phyloP scores from a whole-genome alignment of 495 filamentous ascomycete genomes.

The Penicillium daleae region DNA sequence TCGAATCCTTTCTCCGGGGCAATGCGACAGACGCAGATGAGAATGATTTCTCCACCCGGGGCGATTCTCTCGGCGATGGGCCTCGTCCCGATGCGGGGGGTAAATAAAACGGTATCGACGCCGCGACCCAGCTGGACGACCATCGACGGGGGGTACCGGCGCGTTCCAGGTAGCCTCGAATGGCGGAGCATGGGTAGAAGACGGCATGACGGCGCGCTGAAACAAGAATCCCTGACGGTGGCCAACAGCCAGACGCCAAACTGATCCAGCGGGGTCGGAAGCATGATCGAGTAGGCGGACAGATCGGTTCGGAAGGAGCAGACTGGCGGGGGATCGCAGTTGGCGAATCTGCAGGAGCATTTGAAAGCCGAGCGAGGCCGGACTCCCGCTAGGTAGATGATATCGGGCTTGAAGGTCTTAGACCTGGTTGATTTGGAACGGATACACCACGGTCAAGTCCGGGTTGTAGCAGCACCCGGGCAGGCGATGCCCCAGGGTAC shows the following conservation, averaged over 20 bases:
- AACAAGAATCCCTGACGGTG: slow-evolving; percentile 63
- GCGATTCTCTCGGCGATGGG: slow-evolving; percentile 52
- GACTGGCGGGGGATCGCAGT: slow-evolving; percentile 54
- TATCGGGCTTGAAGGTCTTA: slow-evolving; percentile 59
- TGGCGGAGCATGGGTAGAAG: slow-evolving; percentile 63
- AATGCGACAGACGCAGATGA: slow-evolving; percentile 61
- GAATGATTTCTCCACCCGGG: slow-evolving; percentile 60
- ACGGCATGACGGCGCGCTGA: slow-evolving; percentile 58
- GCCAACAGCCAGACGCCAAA: slow-evolving; percentile 59
- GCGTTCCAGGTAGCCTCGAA: slow-evolving; percentile 56
- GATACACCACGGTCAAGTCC: slow-evolving; percentile 64
- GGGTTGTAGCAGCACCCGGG: slow-evolving; percentile 66
- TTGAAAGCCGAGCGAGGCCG: slow-evolving; percentile 66
- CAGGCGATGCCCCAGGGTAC: slow-evolving; percentile 47
- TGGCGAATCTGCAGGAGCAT: slow-evolving; percentile 62
- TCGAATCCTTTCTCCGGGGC: slow-evolving; percentile 69
- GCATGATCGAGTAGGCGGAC: slow-evolving; percentile 64
- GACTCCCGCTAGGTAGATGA: slow-evolving; percentile 68
- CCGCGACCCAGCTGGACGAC: slow-evolving; percentile 61
- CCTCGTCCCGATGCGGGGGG: slow-evolving; percentile 51
- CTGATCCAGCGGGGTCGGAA: slow-evolving; percentile 57
- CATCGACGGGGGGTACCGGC: slow-evolving; percentile 50
- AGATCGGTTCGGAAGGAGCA: slow-evolving; percentile 68
- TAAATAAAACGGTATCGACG: slow-evolving; percentile 62
- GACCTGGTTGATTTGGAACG: slow-evolving; percentile 58